phyloP scores from a whole-genome alignment of 2,329 filamentous ascomycete genomes.

The Colletotrichum tropicale region DNA sequence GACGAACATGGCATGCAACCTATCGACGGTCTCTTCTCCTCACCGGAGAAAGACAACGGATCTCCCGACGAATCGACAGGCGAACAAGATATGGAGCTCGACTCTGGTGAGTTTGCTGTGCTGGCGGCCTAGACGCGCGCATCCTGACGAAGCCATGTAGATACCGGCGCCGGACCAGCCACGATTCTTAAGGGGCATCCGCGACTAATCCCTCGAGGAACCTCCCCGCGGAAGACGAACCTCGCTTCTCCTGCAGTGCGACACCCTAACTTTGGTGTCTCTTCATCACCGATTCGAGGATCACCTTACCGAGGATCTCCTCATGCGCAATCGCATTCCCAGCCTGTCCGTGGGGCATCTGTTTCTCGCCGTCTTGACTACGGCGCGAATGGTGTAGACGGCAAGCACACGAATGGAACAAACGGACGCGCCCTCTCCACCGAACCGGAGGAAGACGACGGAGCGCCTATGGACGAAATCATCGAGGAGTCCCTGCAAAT shows the following conservation, averaged over 20 bases:
- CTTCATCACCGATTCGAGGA: conserved; percentile 54
- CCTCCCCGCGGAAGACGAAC: conserved; percentile 68
- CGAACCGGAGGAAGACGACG: conserved; percentile 32
- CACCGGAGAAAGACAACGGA: conserved; percentile 64
- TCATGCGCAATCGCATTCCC: conserved; percentile 17
- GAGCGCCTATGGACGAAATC: conserved; percentile 20
- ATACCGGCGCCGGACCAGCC: conserved; percentile 56
- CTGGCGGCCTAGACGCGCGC: neutral
- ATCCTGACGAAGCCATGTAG: conserved; percentile 37
- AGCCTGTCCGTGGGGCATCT: conserved; percentile 36
- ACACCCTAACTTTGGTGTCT: conserved; percentile 61
- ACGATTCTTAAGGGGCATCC: conserved; percentile 54
- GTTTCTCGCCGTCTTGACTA: conserved; percentile 64
- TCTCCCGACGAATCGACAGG: conserved; percentile 33
- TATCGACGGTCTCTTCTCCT: conserved; percentile 87
- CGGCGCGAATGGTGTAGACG: conserved; percentile 26
- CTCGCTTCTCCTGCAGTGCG: conserved; percentile 65
- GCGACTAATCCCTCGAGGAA: conserved; percentile 19
- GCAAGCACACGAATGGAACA: conserved; percentile 22
- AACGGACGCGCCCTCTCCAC: conserved; percentile 29
- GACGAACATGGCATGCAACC: conserved; percentile 94
- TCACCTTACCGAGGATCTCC: conserved; percentile 29
- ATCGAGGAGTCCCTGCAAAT: conserved; percentile 48
- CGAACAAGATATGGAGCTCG: conserved; percentile 59
- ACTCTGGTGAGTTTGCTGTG: conserved; percentile 45